Evolutionary conservation across 2,329 filamentous ascomycete genomes (phyloP), one percentile per base, ranked within the genome.

Genomic region (Bisporella sp.): DNA sequence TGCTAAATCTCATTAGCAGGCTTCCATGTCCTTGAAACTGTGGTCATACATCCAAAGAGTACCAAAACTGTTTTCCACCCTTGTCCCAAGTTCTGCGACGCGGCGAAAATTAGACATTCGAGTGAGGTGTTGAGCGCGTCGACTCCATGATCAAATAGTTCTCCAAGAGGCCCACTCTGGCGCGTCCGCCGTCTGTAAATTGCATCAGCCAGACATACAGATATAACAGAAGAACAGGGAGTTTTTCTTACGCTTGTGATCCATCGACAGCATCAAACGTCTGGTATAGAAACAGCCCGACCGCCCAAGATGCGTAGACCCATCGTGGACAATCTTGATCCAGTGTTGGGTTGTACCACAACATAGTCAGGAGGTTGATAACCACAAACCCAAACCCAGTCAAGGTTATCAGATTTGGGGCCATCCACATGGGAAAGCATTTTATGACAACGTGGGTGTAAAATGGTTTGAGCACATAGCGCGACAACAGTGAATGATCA

Each of bases 191-290:
- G 21, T 21, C 21, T 21, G 21, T 21, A 21, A 21, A 31, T 33
- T 21, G 13, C 28, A 33, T 30, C 31, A 9, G 30, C 11, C 8
- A 6, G 40, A 21, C 21, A 2, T 21, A 21, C 21, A 21, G 21
- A 21, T 21, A 21, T 21, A 21, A 21, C 6, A 9, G 9, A 41
- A 33, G 4, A 45, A 37, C 3, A 31, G 37, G 55, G 33, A n/a
- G 2, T n/a, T 4, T 35, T 47, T 79, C 86, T 67, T 76, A 89
- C 83, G 93, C 93, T 68, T 99, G 93, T 31, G 86, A 80, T 47
- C 93, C 93, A 70, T 99, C 93, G 30, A 97, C 90, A 2, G 92
- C 93, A 70, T 99, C 93, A 71, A 99, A 96, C 1, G 92, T 97
- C 78, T 99, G 93, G 70, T 99, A 99, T 47, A 97, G 69, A 68